phyloP scores from a whole-genome alignment of 768 basidiomycete genomes.

The Psilocybe azurescens region DNA sequence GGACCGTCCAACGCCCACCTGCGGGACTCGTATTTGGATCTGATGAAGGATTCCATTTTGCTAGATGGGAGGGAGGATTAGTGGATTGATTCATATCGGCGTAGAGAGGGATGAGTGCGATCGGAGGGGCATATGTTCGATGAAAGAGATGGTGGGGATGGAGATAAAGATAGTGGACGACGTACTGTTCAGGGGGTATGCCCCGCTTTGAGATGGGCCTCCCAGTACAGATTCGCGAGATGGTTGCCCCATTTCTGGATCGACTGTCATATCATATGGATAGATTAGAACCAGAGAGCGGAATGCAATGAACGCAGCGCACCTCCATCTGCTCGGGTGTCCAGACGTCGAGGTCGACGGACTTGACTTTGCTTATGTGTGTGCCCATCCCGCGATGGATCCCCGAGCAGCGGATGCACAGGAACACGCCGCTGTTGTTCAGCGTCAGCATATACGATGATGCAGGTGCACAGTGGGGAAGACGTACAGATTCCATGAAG shows the following conservation, averaged over 20 bases:
- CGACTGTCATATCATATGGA: conserved; percentile 49
- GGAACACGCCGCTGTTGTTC: conserved; percentile 76
- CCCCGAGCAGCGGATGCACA: conserved; percentile 97
- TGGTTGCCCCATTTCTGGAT: conserved; percentile 96
- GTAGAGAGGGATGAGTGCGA: too few relatives aligned
- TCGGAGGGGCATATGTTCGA: too few relatives aligned
- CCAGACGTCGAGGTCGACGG: conserved; percentile 97
- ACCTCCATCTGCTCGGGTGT: conserved; percentile 98
- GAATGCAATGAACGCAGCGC: conserved; percentile 19
- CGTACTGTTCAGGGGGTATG: conserved; percentile 96
- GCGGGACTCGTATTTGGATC: conserved; percentile 93
- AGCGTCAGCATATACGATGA: not conserved
- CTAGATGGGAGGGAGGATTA: too few relatives aligned
- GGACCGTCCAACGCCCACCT: conserved; percentile 96
- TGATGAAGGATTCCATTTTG: conserved; percentile 46
- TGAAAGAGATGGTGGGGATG: too few relatives aligned
- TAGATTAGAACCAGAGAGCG: too few relatives aligned
- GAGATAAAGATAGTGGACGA: conserved; percentile 20
- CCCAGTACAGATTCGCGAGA: conserved; percentile 96
- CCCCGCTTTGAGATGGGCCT: conserved; percentile 90
- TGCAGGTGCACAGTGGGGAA: not conserved
- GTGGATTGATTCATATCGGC: too few relatives aligned
- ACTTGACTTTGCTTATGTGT: conserved; percentile 96
- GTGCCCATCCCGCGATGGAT: conserved; percentile 98
- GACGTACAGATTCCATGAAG: conserved; percentile 92